These are phyloP conservation scores for Backusella luteola DNA, from an alignment of 192 early-diverging fungal genomes.

Conservation along the genomic window DNA sequence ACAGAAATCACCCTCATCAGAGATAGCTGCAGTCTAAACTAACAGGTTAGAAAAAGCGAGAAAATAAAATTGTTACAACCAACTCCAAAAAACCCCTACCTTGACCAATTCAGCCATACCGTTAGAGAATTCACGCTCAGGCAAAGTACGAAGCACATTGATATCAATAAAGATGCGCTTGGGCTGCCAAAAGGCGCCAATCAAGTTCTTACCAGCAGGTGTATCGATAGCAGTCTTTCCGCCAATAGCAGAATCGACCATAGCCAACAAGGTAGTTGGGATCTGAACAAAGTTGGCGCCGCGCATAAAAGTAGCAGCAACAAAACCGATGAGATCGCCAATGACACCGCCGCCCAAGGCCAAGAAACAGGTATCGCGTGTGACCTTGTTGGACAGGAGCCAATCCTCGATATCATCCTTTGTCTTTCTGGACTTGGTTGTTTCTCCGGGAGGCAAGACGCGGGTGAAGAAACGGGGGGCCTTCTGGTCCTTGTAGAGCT, in stretches of 20 bases:
- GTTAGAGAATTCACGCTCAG: conserved; percentile 87
- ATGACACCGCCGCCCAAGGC: conserved; percentile 96
- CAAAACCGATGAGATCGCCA: conserved; percentile 91
- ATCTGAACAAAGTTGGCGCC: conserved; percentile 91
- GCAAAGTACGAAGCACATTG: conserved; percentile 78
- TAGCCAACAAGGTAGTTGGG: conserved; percentile 91
- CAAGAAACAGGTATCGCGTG: conserved; percentile 85
- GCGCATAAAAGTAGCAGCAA: conserved; percentile 96
- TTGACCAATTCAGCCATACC: conserved; percentile 96
- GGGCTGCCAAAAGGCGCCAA: conserved; percentile 97
- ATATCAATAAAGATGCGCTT: conserved; percentile 89
- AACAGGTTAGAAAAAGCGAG: too few species aligned
- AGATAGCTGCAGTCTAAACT: conserved; percentile 88
- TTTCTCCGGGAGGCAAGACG: conserved; percentile 83
- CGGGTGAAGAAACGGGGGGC: conserved; percentile 66
- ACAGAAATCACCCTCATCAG: conserved; percentile 83
- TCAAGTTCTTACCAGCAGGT: conserved; percentile 89
- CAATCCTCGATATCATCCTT: conserved; percentile 90
- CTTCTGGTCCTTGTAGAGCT: conserved; percentile 38
- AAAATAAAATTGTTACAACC: too few species aligned
- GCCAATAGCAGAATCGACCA: conserved; percentile 98
- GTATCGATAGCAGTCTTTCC: conserved; percentile 98
- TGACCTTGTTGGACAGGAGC: conserved; percentile 81
- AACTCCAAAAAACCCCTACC: conserved; percentile 46
- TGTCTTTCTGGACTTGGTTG: conserved; percentile 79